phyloP scores from a whole-genome alignment of 768 basidiomycete genomes.

The Leucosporidium scottii region DNA sequence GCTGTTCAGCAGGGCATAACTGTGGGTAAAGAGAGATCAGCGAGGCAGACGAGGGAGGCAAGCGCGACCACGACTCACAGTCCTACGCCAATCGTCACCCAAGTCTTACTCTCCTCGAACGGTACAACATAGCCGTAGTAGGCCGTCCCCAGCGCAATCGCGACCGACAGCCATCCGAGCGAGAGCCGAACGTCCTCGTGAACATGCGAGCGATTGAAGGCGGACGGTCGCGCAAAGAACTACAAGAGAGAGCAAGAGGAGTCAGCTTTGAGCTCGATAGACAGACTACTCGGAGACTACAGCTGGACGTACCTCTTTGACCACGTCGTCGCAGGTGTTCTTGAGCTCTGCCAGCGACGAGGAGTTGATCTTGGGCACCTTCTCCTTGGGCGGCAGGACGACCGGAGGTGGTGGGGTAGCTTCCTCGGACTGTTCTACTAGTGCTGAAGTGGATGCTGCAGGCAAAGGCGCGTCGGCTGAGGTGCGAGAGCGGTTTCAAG shows the following conservation, averaged over 20 bases:
- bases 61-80: slow-evolving; percentile 50
- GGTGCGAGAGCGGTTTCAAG: too few species aligned
- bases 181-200: slow-evolving; percentile 83
- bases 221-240: slow-evolving; percentile 69
- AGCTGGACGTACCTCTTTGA: slow-evolving; percentile 64
- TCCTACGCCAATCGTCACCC: slow-evolving; percentile 69
- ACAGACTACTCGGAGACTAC: background rate
- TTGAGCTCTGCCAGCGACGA: slow-evolving; percentile 52
- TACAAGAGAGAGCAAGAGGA: slow-evolving; percentile 40
- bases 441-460: too few species aligned
- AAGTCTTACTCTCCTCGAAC: slow-evolving; percentile 78
- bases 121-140: slow-evolving; percentile 71
- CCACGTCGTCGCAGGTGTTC: slow-evolving; percentile 66
- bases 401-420: too few species aligned
- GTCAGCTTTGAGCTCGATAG: background rate
- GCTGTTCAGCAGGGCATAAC: slow-evolving; percentile 66
- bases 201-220: slow-evolving; percentile 77
- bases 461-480: too few species aligned
- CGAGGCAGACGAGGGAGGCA: background rate
- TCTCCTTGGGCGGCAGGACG: too few species aligned
- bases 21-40: slow-evolving; percentile 39
- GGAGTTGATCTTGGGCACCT: slow-evolving; percentile 48
- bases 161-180: slow-evolving; percentile 78
- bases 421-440: too few species aligned
- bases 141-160: slow-evolving; percentile 71